Evolutionary conservation across 2,329 filamentous ascomycete genomes (phyloP), one percentile per base, ranked within the genome.

Genomic region (Calonectria henricotiae): DNA sequence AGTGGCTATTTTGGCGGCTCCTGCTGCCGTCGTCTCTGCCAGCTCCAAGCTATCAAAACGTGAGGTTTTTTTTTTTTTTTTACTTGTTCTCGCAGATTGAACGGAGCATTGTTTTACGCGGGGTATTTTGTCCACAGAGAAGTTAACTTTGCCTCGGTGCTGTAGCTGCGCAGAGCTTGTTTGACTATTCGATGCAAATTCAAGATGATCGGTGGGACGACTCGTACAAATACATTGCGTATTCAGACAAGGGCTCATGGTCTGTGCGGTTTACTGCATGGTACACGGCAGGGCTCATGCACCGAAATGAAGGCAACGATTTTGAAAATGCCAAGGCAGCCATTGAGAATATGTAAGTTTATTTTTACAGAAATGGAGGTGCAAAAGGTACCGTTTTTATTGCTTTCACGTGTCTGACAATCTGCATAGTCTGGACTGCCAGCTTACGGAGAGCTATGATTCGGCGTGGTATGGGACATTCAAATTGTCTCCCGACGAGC

Each of bases 381-480:
- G 6, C 6, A 11, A 37, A 37, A 37, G 5, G 12, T 3, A 37
- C 3, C 35, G 2, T 3, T 1, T 13, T 7, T 11, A 3, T 37
- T 37, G 23, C 7, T 58, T 3, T 9, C 9, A 32, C 35, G 8
- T 2, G 5, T 63, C 35, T 60, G 23, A 65, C 39, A 6, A 9
- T 1, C 12, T 25, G 17, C 1, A 9, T 6, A 71, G 81, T 5
- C 69, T 82, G 15, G 71, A 71, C 23, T 76, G 73, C 27, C 83
- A 85, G 61, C 78, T 83, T 78, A 82, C 74, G 7, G 75, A 79
- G 1, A 77, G 83, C 51, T 83, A 80, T 49, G 75, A 82, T 20
- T 82, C 83, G 7, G 78, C 82, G 5, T 84, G 83, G 83, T 84
- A 84, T 70, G 83, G 82, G 9, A 82, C 81, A 2, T 85, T 78